Evolutionary conservation across 2,329 filamentous ascomycete genomes (phyloP).

Genomic region (Hypoxylon sp.): DNA sequence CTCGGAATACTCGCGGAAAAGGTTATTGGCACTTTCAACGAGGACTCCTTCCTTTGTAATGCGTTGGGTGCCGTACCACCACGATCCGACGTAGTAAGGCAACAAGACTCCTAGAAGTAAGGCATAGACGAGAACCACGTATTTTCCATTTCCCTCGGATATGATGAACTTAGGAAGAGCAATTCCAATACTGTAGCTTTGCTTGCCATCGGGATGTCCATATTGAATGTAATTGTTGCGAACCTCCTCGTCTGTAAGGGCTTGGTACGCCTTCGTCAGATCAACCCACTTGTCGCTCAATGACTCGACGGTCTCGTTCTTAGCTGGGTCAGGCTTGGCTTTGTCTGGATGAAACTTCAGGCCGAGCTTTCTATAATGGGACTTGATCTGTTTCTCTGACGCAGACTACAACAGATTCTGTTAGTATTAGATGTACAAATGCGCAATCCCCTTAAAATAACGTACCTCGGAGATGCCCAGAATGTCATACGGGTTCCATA

Average conservation of each 20-base stretch:
- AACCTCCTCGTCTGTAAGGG: slow-evolving; percentile 95
- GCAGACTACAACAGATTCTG: slow-evolving; percentile 66
- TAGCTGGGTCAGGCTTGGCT: slow-evolving; percentile 82
- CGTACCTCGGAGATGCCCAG: slow-evolving; percentile 79
- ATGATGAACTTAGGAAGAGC: slow-evolving; percentile 94
- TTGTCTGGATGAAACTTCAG: slow-evolving; percentile 95
- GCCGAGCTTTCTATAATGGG: slow-evolving; percentile 88
- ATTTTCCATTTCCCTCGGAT: slow-evolving; percentile 94
- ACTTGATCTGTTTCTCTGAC: slow-evolving; percentile 92
- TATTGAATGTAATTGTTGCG: slow-evolving; percentile 97
- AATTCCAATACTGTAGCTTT: slow-evolving; percentile 98
- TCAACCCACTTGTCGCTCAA: slow-evolving; percentile 94
- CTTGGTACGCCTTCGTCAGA: slow-evolving; percentile 97
- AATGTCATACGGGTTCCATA: slow-evolving; percentile 98
- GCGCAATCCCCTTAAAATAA: slow-evolving; percentile 62
- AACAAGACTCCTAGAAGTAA: slow-evolving; percentile 88
- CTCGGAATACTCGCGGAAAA: slow-evolving; percentile 94
- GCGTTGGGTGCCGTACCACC: slow-evolving; percentile 98
- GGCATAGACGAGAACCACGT: slow-evolving; percentile 91
- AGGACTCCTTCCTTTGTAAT: slow-evolving; percentile 94
- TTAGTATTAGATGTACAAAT: slow-evolving; percentile 22
- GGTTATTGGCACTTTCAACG: slow-evolving; percentile 91
- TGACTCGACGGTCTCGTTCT: slow-evolving; percentile 89
- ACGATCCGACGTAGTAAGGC: slow-evolving; percentile 93
- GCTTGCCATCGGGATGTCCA: slow-evolving; percentile 97